Base-by-base conservation (phyloP, 176 grass and related monocot genomes). In the Tuctoria greenei region DNA sequence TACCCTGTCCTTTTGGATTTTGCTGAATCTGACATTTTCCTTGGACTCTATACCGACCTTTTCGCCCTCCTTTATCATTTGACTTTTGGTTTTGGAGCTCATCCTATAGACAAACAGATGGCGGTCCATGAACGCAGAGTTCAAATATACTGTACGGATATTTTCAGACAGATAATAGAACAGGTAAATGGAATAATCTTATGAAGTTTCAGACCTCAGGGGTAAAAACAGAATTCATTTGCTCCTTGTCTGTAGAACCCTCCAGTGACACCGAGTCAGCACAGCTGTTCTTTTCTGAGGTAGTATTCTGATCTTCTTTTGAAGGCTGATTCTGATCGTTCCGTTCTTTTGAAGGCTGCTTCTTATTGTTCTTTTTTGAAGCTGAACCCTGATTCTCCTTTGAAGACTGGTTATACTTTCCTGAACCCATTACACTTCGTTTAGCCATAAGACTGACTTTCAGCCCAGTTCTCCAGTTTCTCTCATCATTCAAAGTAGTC, bases 391-490 rank as follows among this genome's bases (percentile, higher is more conserved):
- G 86, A 40, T 79, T 73, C 85, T 74, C 85, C 85, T 90, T 90
- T 64, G 78, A 66, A 73, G 51, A 76, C 11, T 79, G 72, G 28
- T 47, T 74, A 74, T 80, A 40, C 56, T 88, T 80, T 75, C 64
- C 81, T 18, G 56, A 23, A 57, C 37, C 75, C 37, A 20, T 24
- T 60, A 83, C 82, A 80, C 41, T 86, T 83, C 51, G 69, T 85
- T 98, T 98, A 39, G 85, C 43, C 69, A 92, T 76, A 80, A 84
- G 82, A 77, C 85, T 69, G 65, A 99, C 95, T 86, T 88, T 79
- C 87, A 90, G 84, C 23, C 95, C 95, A 86, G 74, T 90, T 86
- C 87, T 99, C 89, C 95, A 95, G 79, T 99, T 91, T n/a, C 84
- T 88, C 82, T 82, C 79, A 62, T 95, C 91, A 69, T 86, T 99